Evolutionary conservation across 257 asterid genomes (phyloP), one percentile per base, ranked within the genome.

Genomic region (Solanum paucissectum): DNA sequence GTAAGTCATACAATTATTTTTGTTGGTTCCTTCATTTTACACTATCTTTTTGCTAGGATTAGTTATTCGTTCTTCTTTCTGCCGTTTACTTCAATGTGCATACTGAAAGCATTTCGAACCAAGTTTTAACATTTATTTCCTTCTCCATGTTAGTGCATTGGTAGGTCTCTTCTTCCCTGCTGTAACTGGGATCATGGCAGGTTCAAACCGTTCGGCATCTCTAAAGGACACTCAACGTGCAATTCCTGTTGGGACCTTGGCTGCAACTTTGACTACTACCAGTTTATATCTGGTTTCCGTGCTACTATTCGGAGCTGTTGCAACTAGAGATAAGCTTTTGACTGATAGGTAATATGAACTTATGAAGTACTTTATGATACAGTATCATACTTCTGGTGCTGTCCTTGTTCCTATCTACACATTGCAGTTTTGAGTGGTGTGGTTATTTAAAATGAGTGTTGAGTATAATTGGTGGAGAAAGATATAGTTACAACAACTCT

Each of bases 151-250:
- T 97, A 97, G 99, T 93, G 99, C 99, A 89, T 91, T 97, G 96
- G 98, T 97, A 74, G 99, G 99, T 86, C 98, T 97, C 84, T 97
- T 97, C 92, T 97, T 97, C 94, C 99, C 99, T 88, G 99, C 99
- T 91, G 99, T 97, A 72, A 97, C 99, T 12, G 99, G 99, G 92
- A 97, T 97, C 88, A 97, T 97, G 99, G 99, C 99, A 88, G 99
- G 99, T 90, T 97, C 99, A 92, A 97, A 97, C 91, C 98, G 99
- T 87, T 97, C 99, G 87, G 98, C 99, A 64, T 97, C 99, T 23
- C 96, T 97, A 86, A 95, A 95, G 94, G 99, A 97, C 91, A 97
- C 99, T 89, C 99, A 97, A 91, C 98, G 95, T 64, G 96, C 99
- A 84, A 97, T 97, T 89, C 99, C 99, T 32, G 85, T 96, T 83